phyloP scores from a whole-genome alignment of 306 rosid genomes.

The Pyrus pyrifolia region DNA sequence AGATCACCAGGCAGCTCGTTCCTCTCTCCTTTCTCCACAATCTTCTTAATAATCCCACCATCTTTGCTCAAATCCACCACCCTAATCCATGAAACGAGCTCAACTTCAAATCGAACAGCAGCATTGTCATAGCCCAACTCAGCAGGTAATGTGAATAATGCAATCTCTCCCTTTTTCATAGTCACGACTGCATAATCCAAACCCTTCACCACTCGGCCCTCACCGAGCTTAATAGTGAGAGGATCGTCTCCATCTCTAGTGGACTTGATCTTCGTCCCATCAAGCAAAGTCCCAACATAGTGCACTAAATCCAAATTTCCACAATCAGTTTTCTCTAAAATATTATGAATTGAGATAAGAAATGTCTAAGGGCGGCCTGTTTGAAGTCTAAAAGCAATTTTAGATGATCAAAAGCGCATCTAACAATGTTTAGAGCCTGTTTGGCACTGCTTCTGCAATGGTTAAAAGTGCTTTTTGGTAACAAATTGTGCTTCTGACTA shows the following conservation, averaged over 20 bases:
- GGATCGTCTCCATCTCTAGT: slow-evolving; percentile 42
- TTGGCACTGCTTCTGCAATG: too few relatives aligned
- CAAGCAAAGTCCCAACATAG: slow-evolving; percentile 38
- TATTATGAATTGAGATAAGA: not conserved
- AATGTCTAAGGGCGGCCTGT: too few relatives aligned
- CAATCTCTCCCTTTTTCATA: slow-evolving; percentile 57
- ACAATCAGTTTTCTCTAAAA: not conserved
- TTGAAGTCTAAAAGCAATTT: too few relatives aligned
- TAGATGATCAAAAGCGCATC: too few relatives aligned
- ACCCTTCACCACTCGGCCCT: slow-evolving; percentile 44
- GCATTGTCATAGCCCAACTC: slow-evolving; percentile 25
- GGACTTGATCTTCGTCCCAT: slow-evolving; percentile 46
- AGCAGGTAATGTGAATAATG: slow-evolving; percentile 47
- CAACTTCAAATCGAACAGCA: slow-evolving; percentile 43
- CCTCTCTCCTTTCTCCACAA: slow-evolving; percentile 38
- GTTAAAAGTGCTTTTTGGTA: too few relatives aligned
- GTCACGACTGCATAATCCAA: slow-evolving; percentile 46
- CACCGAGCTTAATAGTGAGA: slow-evolving; percentile 40
- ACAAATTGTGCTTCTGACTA: too few relatives aligned
- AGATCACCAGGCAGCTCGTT: slow-evolving; percentile 42
- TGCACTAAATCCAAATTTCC: slow-evolving; percentile 37
- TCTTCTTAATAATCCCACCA: slow-evolving; percentile 62
- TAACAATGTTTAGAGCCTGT: too few relatives aligned
- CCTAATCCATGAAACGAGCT: slow-evolving; percentile 53
- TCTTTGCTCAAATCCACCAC: slow-evolving; percentile 56